Base-by-base conservation (phyloP, 164 flowering plant genomes). In the Stephania cephalantha region DNA sequence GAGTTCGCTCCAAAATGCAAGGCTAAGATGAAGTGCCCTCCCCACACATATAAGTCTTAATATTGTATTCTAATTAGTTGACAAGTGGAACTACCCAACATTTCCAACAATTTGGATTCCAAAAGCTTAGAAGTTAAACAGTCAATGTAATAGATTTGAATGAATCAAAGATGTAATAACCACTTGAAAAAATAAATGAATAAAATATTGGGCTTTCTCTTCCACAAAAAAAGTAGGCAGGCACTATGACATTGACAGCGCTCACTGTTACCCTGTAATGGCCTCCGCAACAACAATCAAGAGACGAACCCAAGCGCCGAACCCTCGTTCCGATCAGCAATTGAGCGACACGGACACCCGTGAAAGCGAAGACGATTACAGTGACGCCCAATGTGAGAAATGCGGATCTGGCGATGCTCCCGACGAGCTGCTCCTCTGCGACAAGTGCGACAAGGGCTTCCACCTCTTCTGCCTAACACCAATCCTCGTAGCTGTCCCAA, bases 401-500 rank as follows among this genome's bases (percentile, higher is more conserved):
- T 93, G 99, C 53, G 87, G 89, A 58, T 90, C 97, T 12, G 98
- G 97, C 0, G 86, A 87, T 7, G 74, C 71, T 2, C 80, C 84
- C 0, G 78, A 83, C 15, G 81, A 93, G 87, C 89, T 95, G 17
- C 88, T 93, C 30, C 87, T 95, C 5, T 95, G 99, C 78, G 99
- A 95, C 77, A 84, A 84, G 64, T 95, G 99, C 69, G 96, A 93
- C 58, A 80, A 80, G 8, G 98, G 97, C 7, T 95, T 78, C 69
- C 99, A 93, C 72, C 67, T 90, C 35, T 95, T 86, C 72, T 93
- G 99, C 80, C 90, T 90, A 69, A 79, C 85, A 13, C 98, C 97
- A 1, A 83, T 91, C 75, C 88, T 95, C 20, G 88, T 78, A 12
- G 77, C 90, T 7, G 96, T 95, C 9, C 98, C 99, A 66, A 86